These are phyloP conservation scores for Xerocomus potaroensis DNA, from an alignment of 768 basidiomycete genomes.

Conservation along the genomic window DNA sequence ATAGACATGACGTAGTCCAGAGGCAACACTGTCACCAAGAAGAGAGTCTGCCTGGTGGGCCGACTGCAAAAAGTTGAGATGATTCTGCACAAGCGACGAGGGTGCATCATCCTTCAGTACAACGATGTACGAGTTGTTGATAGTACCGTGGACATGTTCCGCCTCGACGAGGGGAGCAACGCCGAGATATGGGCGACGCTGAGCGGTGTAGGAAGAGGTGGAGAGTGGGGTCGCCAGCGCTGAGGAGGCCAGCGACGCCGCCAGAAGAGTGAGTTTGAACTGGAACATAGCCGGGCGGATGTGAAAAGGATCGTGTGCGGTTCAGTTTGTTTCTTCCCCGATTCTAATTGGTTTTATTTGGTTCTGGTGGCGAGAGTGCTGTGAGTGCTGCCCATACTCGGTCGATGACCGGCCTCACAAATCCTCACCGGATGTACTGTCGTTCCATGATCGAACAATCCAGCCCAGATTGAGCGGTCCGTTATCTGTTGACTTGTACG, in stretches of 20 bases:
- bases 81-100: conserved; percentile 57
- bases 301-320: conserved; percentile 4
- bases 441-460: too few species aligned
- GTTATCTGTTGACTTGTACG: too few species aligned
- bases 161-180: conserved; percentile 58
- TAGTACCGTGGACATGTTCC: conserved; percentile 62
- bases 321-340: conserved; percentile 12
- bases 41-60: conserved; percentile 53
- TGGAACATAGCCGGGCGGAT: conserved; percentile 33
- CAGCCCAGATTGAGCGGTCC: too few species aligned
- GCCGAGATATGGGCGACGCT: conserved; percentile 42
- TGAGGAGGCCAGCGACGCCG: conserved; percentile 35
- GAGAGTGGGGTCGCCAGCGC: conserved; percentile 42
- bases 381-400: not conserved
- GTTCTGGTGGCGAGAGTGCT: conserved; percentile 18
- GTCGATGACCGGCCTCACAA: not conserved
- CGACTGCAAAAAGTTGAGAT: conserved; percentile 72
- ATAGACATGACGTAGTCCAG: conserved; percentile 74
- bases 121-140: conserved; percentile 95
- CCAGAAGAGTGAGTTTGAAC: conserved; percentile 33
- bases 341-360: conserved; percentile 28
- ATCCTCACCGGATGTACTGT: too few species aligned
- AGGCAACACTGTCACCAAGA: conserved; percentile 39
- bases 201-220: conserved; percentile 33
- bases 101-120: conserved; percentile 73